Base-by-base conservation (phyloP, 768 basidiomycete genomes). In the Termitomyces titanicus region DNA sequence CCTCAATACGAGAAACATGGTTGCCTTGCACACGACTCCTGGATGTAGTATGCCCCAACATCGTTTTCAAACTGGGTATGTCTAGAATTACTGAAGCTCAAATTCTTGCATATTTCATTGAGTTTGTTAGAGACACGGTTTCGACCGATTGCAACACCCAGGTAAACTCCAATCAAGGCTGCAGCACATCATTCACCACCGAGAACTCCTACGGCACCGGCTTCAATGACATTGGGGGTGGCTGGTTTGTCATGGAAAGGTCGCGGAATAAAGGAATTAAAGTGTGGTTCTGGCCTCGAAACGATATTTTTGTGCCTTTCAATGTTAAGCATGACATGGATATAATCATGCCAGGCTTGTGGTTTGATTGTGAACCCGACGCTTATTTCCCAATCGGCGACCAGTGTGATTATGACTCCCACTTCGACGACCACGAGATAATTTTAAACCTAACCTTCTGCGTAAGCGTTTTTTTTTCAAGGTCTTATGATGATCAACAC, bases 391-490 rank as follows among this genome's bases (percentile, higher is more conserved):
- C 79, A 13, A 66, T 68, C 20, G 38, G 39, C 5, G 63, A 67
- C 6, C 66, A 65, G 34, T 88, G 85, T 64, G 75, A 82, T 61
- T 82, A 86, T 56, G 66, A 68, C 25, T 60, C 71, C 38, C 79
- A 80, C 62, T 85, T 85, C 62, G 66, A 83, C 55, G 67, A 70
- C 5, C 83, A 86, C 58, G 56, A 65, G 10, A 74, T 85, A 35
- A 70, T 85, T 25, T 83, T 86, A 57, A 82, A 86, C 61, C 64
- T 79, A 53, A 86, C 84, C 25, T 80, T 86, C 56, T 86, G 85
- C 61, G 83, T 84, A 61, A 69, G 78, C 68, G 9, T 11, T 55
- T 10, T 37, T n/a, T 51, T 22, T 37, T 47, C 29, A n/a, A 47
- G 35, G 51, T 52, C 24, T 5, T 22, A 37, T 46, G 22, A 7